phyloP scores from a whole-genome alignment of 345 rosid genomes.

The Eucalyptus tenuipes region DNA sequence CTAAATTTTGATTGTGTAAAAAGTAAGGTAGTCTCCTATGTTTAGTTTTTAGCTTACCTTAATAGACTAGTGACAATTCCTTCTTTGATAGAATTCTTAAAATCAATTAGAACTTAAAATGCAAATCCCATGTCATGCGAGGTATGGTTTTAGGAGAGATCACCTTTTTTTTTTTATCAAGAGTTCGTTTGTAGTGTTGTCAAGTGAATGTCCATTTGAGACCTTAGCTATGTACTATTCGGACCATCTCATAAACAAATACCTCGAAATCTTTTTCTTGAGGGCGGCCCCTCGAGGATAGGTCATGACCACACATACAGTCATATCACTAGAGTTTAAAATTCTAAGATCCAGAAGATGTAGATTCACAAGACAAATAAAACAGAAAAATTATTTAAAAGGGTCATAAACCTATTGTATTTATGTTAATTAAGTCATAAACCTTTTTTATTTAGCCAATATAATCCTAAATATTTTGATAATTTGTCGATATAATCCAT shows the following conservation, averaged over 20 bases:
- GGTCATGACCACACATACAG: background rate
- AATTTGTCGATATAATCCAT: too few relatives aligned
- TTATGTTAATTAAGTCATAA: too few relatives aligned
- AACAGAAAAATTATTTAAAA: rapidly evolving
- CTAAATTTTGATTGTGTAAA: background rate
- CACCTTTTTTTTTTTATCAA: background rate
- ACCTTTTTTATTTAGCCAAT: too few relatives aligned
- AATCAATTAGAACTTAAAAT: background rate
- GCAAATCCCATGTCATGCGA: background rate
- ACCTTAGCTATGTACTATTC: background rate
- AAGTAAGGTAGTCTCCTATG: background rate
- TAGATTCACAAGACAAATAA: background rate
- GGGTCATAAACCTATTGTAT: rapidly evolving
- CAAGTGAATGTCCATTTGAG: background rate
- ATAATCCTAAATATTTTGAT: background rate
- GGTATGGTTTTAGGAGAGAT: background rate
- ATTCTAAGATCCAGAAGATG: background rate
- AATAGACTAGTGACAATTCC: background rate
- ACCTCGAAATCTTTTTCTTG: rapidly evolving
- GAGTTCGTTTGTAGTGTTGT: background rate
- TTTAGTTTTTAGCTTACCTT: background rate
- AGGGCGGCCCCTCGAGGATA: rapidly evolving
- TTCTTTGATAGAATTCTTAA: too few relatives aligned
- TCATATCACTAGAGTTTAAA: background rate
- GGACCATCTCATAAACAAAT: background rate